These are phyloP conservation scores for Candida frijolesensis DNA, from an alignment of 1,139 yeast genomes.

Conservation along the genomic window DNA sequence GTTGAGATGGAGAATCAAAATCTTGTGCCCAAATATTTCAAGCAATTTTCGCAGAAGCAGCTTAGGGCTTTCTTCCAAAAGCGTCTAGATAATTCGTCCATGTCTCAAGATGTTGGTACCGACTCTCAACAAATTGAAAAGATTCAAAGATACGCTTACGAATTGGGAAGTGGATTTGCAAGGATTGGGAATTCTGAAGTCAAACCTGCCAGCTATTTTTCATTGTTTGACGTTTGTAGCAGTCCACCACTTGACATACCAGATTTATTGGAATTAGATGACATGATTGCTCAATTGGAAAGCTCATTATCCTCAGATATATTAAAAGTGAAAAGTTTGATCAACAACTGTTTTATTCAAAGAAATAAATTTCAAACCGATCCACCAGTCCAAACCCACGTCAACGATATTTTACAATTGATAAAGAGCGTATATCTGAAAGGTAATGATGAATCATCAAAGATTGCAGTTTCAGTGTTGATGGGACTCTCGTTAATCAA, in stretches of 20 bases:
- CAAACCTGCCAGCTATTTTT: slow-evolving; percentile 6
- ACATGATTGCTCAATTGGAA: slow-evolving; percentile 52
- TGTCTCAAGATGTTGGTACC: not conserved
- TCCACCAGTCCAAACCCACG: slow-evolving; percentile 9
- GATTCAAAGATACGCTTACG: slow-evolving; percentile 14
- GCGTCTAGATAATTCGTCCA: not conserved
- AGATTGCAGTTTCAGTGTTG: slow-evolving; percentile 15
- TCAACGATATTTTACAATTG: slow-evolving; percentile 11
- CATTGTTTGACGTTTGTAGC: slow-evolving; percentile 30
- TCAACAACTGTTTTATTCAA: slow-evolving; percentile 14
- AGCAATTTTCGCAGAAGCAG: slow-evolving; percentile 11
- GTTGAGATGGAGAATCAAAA: not conserved
- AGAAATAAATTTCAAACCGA: slow-evolving; percentile 5
- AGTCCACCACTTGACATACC: slow-evolving; percentile 26
- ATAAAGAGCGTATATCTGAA: slow-evolving; percentile 5
- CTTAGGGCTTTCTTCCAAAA: not conserved
- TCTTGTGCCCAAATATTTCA: slow-evolving; percentile 6
- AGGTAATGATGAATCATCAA: slow-evolving; percentile 1
- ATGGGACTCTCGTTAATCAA: slow-evolving; percentile 31
- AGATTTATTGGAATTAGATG: slow-evolving; percentile 46
- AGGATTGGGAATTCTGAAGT: slow-evolving; percentile 2
- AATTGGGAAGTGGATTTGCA: slow-evolving; percentile 8
- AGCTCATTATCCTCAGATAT: slow-evolving; percentile 34
- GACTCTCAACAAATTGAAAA: slow-evolving; percentile 10
- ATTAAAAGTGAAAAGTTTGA: slow-evolving; percentile 19